Conservation (phyloP, 2,329 filamentous ascomycete genomes). For the Albophoma yamanashiensis region DNA sequence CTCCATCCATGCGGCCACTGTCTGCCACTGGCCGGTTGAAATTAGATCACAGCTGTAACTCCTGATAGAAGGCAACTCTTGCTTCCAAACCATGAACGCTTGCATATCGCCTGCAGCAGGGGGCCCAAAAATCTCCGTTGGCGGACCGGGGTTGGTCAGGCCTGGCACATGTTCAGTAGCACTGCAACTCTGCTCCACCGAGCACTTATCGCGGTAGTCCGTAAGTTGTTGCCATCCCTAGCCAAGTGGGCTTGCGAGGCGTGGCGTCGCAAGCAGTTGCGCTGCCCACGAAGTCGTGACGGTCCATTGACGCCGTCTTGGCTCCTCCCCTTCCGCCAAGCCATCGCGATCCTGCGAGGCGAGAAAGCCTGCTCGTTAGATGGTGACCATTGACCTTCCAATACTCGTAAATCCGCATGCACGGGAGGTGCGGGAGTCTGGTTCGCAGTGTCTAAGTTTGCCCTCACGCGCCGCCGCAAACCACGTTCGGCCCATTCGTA, state of each 20-base stretch:
- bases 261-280: not conserved
- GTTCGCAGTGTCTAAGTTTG: not conserved
- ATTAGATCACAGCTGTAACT: not conserved
- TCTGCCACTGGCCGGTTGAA: not conserved
- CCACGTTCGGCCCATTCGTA: not conserved
- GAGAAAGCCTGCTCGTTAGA: not conserved
- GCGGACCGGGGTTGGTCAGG: not conserved
- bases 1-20: not conserved
- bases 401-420: not conserved
- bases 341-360: not conserved
- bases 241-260: not conserved
- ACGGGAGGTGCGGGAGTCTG: not conserved
- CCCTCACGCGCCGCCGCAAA: not conserved
- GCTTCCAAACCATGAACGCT: not conserved
- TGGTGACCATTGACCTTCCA: not conserved
- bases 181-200: not conserved
- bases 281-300: not conserved
- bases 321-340: too few species aligned
- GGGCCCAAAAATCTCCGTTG: not conserved
- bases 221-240: not conserved
- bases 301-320: not conserved
- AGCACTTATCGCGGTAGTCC: not conserved
- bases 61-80: not conserved
- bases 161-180: not conserved
- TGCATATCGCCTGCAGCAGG: not conserved